These are phyloP conservation scores for Candida suzukii DNA, from an alignment of 805 yeast genomes.

Conservation along the genomic window DNA sequence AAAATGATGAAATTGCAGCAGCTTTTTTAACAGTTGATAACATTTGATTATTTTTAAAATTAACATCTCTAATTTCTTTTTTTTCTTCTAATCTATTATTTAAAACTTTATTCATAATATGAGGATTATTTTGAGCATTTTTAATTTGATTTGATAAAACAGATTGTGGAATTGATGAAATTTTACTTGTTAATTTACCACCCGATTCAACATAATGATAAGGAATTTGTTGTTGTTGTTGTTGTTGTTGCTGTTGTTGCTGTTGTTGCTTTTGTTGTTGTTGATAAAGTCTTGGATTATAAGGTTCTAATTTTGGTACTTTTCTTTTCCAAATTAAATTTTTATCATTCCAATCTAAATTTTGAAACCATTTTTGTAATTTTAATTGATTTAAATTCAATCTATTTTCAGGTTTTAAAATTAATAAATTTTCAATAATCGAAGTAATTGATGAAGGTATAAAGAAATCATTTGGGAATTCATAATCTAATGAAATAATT, in stretches of 20 bases:
- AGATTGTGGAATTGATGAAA: conserved; percentile 20
- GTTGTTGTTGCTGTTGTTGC: too few relatives aligned
- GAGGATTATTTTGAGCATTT: conserved; percentile 25
- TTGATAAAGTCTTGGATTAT: conserved; percentile 34
- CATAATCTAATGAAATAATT: conserved; percentile 70
- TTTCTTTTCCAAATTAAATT: conserved; percentile 60
- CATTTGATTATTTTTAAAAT: conserved; percentile 9
- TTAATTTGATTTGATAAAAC: conserved; percentile 22
- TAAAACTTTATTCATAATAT: conserved; percentile 26
- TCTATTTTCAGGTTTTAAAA: conserved; percentile 65
- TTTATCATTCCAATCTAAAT: conserved; percentile 59
- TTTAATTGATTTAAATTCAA: conserved; percentile 51
- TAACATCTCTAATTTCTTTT: conserved; percentile 17
- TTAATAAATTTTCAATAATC: conserved; percentile 58
- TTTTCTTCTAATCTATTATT: conserved; percentile 24
- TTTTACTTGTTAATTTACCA: conserved; percentile 18
- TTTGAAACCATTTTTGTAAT: conserved; percentile 63
- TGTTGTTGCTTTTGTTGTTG: too few relatives aligned
- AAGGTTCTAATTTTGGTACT: conserved; percentile 67
- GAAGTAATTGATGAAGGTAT: conserved; percentile 57
- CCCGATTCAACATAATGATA: conserved; percentile 17
- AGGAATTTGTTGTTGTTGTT: conserved; percentile 8
- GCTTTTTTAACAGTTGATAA: conserved; percentile 15
- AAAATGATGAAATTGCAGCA: conserved; percentile 7
- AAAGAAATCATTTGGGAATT: conserved; percentile 55